Percentiles rank a stretch among this genome's conserved stretches.
These are phyloP conservation scores for Rhazya stricta DNA, from an alignment of 257 asterid genomes.

Conservation along the genomic window DNA sequence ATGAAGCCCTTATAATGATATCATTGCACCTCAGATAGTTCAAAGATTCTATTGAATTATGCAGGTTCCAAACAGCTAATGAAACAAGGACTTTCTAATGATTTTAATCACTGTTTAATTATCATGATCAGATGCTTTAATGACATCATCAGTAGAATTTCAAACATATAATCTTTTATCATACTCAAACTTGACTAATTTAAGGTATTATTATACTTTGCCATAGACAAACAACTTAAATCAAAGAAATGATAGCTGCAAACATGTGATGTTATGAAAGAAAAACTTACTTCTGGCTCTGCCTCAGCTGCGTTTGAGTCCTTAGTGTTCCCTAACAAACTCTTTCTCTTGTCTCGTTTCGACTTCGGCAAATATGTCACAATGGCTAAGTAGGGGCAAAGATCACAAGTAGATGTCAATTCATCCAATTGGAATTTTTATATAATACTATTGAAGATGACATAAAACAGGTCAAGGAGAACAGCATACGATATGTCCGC, in stretches of 20 bases:
- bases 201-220: background rate
- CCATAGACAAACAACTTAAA: background rate
- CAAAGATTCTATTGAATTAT: background rate
- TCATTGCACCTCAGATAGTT: background rate
- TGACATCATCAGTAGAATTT: background rate
- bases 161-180: background rate
- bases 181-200: background rate
- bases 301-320: slow-evolving; percentile 35
- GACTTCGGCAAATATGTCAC: slow-evolving; percentile 79
- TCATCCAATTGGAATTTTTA: slow-evolving; percentile 6
- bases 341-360: slow-evolving; percentile 71
- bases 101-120: background rate
- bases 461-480: background rate
- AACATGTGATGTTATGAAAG: background rate
- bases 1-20: background rate
- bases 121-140: background rate
- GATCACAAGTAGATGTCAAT: slow-evolving; percentile 15
- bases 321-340: slow-evolving; percentile 58
- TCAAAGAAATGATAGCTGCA: background rate
- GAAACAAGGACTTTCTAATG: background rate
- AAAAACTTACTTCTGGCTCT: slow-evolving; percentile 12
- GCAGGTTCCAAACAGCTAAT: background rate
- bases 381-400: slow-evolving; percentile 46
- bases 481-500: slow-evolving; percentile 58
- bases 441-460: background rate